A percentile compares a stretch with the other conserved stretches of the same genome.
Evolutionary conservation across 1,139 yeast species (phyloP).

Genomic region (Lodderomyces metapsilosis): DNA sequence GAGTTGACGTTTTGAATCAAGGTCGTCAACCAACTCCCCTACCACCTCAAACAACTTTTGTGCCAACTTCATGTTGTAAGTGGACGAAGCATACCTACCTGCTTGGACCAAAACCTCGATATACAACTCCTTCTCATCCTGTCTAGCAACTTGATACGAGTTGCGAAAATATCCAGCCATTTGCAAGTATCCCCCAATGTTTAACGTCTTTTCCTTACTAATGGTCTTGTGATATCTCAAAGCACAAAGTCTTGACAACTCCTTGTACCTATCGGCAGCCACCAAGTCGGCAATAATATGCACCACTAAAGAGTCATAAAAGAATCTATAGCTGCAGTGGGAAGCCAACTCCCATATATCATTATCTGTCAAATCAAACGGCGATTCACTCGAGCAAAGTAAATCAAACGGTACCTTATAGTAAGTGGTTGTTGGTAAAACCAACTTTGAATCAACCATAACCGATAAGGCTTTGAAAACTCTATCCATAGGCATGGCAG

Average conservation of each 20-base stretch:
- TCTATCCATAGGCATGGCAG: constrained; percentile 28
- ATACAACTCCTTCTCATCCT: constrained; percentile 28
- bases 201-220: constrained; percentile 18
- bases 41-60: constrained; percentile 32
- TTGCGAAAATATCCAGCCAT: constrained; percentile 36
- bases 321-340: constrained; percentile 30
- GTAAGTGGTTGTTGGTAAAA: constrained; percentile 42
- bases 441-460: constrained; percentile 32
- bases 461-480: constrained; percentile 30
- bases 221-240: constrained; percentile 34
- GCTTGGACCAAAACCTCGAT: constrained; percentile 34
- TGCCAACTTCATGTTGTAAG: constrained; percentile 32
- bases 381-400: constrained; percentile 29
- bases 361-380: constrained; percentile 37
- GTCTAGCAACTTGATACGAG: constrained; percentile 26
- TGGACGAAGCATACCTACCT: constrained; percentile 36
- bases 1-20: constrained; percentile 21
- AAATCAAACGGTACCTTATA: constrained; percentile 51
- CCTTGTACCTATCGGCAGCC: constrained; percentile 24
- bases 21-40: constrained; percentile 21
- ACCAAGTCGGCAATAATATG: constrained; percentile 26
- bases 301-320: constrained; percentile 37
- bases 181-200: constrained; percentile 25
- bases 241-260: constrained; percentile 43
- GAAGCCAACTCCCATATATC: constrained; percentile 38